Conservation (phyloP, 139 green algal genomes). For the Spirogloea muscicola region DNA sequence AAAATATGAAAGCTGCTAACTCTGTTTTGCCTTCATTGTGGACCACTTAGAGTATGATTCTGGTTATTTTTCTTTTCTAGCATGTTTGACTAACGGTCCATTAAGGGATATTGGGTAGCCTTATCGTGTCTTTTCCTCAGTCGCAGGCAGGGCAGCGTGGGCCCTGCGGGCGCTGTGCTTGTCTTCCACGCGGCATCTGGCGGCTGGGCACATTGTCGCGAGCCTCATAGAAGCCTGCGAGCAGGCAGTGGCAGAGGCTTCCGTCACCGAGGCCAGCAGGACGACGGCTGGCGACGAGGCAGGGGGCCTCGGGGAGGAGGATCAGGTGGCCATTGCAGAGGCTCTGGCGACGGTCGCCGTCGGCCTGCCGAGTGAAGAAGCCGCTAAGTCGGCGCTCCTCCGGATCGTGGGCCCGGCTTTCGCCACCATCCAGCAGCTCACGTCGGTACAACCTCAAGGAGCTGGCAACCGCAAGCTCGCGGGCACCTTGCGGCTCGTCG, state of each 20-base stretch:
- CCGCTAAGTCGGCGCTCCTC: conserved; percentile 6
- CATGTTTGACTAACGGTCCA: no score
- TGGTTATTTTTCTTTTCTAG: no score
- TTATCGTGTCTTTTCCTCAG: no score
- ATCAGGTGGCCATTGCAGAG: conserved; percentile 15
- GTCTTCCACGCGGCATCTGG: conserved; percentile 7
- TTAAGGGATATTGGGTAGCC: no score
- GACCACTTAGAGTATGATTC: no score
- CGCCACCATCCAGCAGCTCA: conserved; percentile 8
- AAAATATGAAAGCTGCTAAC: no score
- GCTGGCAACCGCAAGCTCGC: no score
- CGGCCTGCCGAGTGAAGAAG: conserved; percentile 2
- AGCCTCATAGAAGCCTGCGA: conserved; percentile 26
- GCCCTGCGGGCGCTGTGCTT: conserved; percentile 18
- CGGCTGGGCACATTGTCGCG: conserved; percentile 12
- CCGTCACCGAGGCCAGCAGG: no score
- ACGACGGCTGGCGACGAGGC: conserved; percentile 2
- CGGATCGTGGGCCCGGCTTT: conserved; percentile 6
- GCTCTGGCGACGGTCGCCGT: conserved; percentile 20
- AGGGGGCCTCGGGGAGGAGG: conserved; percentile 1
- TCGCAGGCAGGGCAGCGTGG: conserved; percentile 4
- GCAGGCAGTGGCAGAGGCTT: conserved; percentile 28
- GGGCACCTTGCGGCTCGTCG: no score
- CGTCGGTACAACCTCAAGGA: no score
- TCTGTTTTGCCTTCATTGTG: no score